These are phyloP conservation scores for Tubosaeta sp. DNA, from an alignment of 768 basidiomycete species.

Conservation along the genomic window DNA sequence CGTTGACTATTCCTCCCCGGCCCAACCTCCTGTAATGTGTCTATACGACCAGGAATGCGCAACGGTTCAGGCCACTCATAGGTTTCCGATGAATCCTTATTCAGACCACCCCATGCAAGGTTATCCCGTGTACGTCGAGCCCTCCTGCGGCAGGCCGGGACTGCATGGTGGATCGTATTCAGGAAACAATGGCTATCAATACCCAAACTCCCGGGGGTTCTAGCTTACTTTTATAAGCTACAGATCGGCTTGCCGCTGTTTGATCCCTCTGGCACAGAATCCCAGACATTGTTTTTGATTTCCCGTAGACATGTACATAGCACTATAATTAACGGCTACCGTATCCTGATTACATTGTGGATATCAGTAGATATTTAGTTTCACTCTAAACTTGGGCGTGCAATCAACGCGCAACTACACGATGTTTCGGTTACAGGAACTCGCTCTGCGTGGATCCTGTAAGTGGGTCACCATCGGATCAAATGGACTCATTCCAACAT, in stretches of 20 bases:
- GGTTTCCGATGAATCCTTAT: conserved; percentile 5
- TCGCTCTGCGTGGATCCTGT: too few relatives aligned
- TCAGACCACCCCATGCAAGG: conserved; percentile 13
- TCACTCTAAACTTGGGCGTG: too few relatives aligned
- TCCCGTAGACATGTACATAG: conserved; percentile 2
- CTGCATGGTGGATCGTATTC: conserved; percentile 13
- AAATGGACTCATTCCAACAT: too few relatives aligned
- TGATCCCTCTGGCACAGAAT: conserved; percentile 7
- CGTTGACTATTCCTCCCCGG: conserved; percentile 2
- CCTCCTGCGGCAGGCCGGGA: conserved; percentile 5
- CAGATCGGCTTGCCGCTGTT: conserved; percentile 3
- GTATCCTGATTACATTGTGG: conserved; percentile 10
- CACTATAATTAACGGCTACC: conserved; percentile 1
- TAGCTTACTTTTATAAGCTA: conserved; percentile 4
- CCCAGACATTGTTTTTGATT: conserved; percentile 7
- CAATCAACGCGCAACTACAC: neutral
- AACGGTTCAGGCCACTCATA: conserved; percentile 9
- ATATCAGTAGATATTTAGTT: conserved; percentile 7
- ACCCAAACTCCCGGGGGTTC: conserved; percentile 3
- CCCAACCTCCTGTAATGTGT: conserved; percentile 4
- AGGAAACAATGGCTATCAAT: conserved; percentile 12
- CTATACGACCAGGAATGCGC: conserved; percentile 6
- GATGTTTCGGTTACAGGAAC: neutral
- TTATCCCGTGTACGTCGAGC: conserved; percentile 6
- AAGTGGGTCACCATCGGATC: too few relatives aligned